A percentile compares a stretch with the other conserved stretches of the same genome.
Conservation (phyloP, 176 grass and related monocot species). For the Raddia distichophylla region DNA sequence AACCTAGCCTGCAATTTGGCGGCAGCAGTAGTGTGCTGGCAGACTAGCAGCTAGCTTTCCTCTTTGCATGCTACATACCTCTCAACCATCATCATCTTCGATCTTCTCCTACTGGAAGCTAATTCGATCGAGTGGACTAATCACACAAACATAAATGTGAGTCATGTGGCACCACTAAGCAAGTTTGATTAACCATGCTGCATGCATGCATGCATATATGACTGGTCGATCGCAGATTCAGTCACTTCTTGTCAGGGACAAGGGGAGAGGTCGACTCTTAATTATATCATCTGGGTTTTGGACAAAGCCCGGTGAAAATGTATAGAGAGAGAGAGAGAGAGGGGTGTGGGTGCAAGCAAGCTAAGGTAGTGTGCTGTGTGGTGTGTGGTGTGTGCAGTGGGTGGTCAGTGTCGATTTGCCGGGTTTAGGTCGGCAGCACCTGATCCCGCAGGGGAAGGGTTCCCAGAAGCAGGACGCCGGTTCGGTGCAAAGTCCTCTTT, state of each 20-base stretch:
- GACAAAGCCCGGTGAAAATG: background rate
- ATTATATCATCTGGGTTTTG: background rate
- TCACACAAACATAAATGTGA: too few species aligned
- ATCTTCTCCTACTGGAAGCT: background rate
- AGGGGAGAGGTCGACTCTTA: background rate
- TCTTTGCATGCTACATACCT: background rate
- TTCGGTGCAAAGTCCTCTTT: conserved; percentile 33
- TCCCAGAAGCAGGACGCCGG: background rate
- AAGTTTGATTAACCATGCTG: too few species aligned
- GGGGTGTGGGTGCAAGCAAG: too few species aligned
- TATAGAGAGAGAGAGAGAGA: background rate
- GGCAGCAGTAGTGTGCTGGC: background rate
- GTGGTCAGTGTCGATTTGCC: conserved; percentile 49
- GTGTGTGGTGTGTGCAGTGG: background rate
- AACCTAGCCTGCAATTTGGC: background rate
- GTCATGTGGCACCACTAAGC: too few species aligned
- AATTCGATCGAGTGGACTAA: too few species aligned
- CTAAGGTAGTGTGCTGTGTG: too few species aligned
- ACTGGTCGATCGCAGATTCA: background rate
- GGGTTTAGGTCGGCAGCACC: conserved; percentile 46
- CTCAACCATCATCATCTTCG: background rate
- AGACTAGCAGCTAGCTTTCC: background rate
- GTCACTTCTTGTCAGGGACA: conserved; percentile 2
- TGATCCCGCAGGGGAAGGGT: conserved; percentile 37
- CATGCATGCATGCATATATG: too few species aligned